A percentile compares a stretch with the other conserved stretches of the same genome.
Conservation (phyloP, 495 filamentous ascomycete species). For the Entonaema liquescens region DNA sequence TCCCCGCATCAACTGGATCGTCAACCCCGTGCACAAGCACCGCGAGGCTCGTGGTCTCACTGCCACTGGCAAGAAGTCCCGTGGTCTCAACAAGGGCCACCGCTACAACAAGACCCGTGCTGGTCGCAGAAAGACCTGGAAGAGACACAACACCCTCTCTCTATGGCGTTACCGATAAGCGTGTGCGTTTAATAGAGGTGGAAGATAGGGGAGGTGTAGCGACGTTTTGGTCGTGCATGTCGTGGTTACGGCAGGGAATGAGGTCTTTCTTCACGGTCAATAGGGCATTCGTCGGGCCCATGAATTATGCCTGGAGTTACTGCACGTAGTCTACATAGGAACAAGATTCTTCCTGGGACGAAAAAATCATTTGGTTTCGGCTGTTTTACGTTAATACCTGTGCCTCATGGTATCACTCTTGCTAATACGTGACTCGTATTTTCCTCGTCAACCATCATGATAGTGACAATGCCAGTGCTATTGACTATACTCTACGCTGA, state of each 20-base stretch:
- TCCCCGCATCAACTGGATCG: slow-evolving; percentile 99
- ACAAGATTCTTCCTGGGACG: slow-evolving; percentile 43
- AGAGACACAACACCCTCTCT: slow-evolving; percentile 97
- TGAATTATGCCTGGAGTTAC: slow-evolving; percentile 48
- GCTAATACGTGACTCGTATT: not conserved
- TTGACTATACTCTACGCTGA: too few relatives aligned
- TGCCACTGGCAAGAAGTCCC: slow-evolving; percentile 97
- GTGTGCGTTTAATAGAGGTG: slow-evolving; percentile 25
- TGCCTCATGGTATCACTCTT: not conserved
- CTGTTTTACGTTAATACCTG: not conserved
- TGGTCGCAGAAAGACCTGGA: slow-evolving; percentile 98
- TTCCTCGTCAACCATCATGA: not conserved
- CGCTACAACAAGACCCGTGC: slow-evolving; percentile 96
- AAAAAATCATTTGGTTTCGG: slow-evolving; percentile 35
- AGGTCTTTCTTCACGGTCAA: slow-evolving; percentile 44
- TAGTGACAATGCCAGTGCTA: too few relatives aligned
- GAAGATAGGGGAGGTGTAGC: slow-evolving; percentile 27
- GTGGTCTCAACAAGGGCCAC: slow-evolving; percentile 98
- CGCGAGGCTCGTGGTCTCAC: slow-evolving; percentile 97
- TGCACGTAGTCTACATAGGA: slow-evolving; percentile 47
- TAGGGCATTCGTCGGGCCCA: slow-evolving; percentile 47
- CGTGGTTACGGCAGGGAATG: slow-evolving; percentile 42
- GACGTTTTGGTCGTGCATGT: slow-evolving; percentile 34
- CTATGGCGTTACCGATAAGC: slow-evolving; percentile 84
- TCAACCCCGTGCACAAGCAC: slow-evolving; percentile 99